Evolutionary conservation across 1,284 basidiomycete species (phyloP), one percentile per base, ranked within the genome.

Genomic region (Tremellales sp.): DNA sequence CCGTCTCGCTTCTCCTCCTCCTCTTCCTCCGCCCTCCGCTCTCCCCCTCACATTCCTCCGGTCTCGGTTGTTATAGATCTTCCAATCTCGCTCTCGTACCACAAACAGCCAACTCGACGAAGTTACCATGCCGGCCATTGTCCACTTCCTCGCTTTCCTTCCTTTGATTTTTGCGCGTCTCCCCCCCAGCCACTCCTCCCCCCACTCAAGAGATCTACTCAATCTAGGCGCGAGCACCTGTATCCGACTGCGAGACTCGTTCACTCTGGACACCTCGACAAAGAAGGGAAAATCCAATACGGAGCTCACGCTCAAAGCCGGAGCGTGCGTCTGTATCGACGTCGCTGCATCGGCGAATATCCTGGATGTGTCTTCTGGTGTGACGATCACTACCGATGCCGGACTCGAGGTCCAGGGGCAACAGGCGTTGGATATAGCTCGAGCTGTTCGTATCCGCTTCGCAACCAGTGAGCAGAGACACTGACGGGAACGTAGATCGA

Each of bases 291-390:
- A 22, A 18, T 36, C 38, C 12, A 27, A 16, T 21, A 36, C 24
- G 10, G 45, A 27, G 1, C 43, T 54, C 10, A 45, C 33, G 13
- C 28, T 54, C 13, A 44, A 31, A 19, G 53, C 53, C 27, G 53
- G 53, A 4, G 49, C 42, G 9, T 54, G 53, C 38, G 35, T 54
- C 8, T 54, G 53, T 41, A 42, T 48, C 1, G 53, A 54, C 32
- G 53, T 49, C 12, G 43, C 38, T 26, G 35, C 47, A 10, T 34
- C 33, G 4, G 51, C 42, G 4, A 34, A 44, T 1, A 16, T 53
- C 2, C 18, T 37, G 5, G 47, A 40, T 6, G 40, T 49, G 6
- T 21, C 19, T 22, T 41, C 46, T 12, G 43, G 43, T 35, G 49
- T 51, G 12, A 40, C 28, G 6, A 40, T 50, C 1, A 34, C 40